These are phyloP conservation scores for Suillus discolor DNA, from an alignment of 768 basidiomycete genomes.

Conservation along the genomic window DNA sequence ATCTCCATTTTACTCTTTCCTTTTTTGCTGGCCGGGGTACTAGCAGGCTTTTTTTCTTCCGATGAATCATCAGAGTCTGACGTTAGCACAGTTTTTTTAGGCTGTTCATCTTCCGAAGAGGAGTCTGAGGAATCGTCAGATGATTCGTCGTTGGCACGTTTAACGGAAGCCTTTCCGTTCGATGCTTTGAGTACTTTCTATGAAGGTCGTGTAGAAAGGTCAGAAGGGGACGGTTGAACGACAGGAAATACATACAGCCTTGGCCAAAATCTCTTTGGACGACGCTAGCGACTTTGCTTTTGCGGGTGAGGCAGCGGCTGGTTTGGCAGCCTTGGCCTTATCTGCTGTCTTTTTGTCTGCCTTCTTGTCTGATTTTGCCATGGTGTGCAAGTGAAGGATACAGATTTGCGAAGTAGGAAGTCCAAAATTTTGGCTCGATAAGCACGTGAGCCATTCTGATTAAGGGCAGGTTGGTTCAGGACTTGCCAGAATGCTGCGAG, in stretches of 20 bases:
- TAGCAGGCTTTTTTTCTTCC: constrained; percentile 27
- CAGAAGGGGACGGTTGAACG: neutral
- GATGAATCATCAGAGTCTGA: constrained; percentile 23
- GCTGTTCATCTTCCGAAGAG: constrained; percentile 38
- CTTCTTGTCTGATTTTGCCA: constrained; percentile 45
- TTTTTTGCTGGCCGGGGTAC: constrained; percentile 26
- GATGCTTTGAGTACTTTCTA: constrained; percentile 22
- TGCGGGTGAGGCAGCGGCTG: constrained; percentile 23
- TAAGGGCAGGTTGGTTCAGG: constrained; percentile 28
- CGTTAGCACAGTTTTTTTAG: constrained; percentile 24
- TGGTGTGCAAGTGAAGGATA: constrained; percentile 20
- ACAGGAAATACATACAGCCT: constrained; percentile 32
- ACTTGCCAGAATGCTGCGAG: neutral
- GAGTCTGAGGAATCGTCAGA: constrained; percentile 33
- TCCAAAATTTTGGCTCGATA: constrained; percentile 20
- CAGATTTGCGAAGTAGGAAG: neutral
- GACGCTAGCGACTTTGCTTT: constrained; percentile 34
- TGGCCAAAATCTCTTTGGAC: constrained; percentile 46
- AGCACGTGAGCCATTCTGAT: constrained; percentile 23
- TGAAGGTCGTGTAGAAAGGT: neutral
- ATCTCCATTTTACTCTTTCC: constrained; percentile 6
- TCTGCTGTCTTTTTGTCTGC: constrained; percentile 33
- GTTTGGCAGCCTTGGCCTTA: constrained; percentile 38
- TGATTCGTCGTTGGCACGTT: constrained; percentile 23
- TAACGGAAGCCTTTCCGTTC: constrained; percentile 23